phyloP scores from a whole-genome alignment of 2,329 filamentous ascomycete genomes.

The Pseudocercospora crystallina region DNA sequence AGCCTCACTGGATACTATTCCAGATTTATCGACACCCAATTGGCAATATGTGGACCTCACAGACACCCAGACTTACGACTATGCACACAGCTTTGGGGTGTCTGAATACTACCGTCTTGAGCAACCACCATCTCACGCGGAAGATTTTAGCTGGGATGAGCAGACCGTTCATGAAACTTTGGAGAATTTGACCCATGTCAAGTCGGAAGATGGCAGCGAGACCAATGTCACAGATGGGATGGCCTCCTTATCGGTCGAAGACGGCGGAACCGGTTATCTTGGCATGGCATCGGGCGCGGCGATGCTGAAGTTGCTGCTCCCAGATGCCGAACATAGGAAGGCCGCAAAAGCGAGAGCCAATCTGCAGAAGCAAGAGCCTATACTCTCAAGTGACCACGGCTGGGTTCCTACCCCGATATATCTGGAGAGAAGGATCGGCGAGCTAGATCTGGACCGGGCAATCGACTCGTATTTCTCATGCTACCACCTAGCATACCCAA shows the following conservation, averaged over 20 bases:
- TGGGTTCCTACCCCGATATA: conserved; percentile 27
- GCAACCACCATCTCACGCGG: conserved; percentile 24
- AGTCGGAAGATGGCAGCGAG: conserved; percentile 12
- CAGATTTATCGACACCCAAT: no score
- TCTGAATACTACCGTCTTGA: conserved; percentile 16
- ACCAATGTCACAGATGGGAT: conserved; percentile 31
- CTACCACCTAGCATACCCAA: conserved; percentile 50
- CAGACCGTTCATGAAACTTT: conserved; percentile 12
- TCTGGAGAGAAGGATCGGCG: conserved; percentile 26
- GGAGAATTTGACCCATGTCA: conserved; percentile 9
- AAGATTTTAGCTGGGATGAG: conserved; percentile 34
- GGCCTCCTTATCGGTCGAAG: conserved; percentile 35
- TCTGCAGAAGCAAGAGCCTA: conserved; percentile 1
- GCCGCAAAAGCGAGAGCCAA: conserved; percentile 1
- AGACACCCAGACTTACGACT: no score
- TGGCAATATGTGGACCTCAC: no score
- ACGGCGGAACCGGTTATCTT: conserved; percentile 46
- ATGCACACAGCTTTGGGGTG: no score
- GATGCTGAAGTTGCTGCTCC: conserved; percentile 39
- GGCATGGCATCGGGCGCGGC: conserved; percentile 49
- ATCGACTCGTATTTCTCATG: conserved; percentile 48
- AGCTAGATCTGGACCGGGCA: conserved; percentile 31
- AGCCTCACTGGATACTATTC: background rate
- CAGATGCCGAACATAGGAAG: conserved; percentile 19
- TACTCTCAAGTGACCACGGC: conserved; percentile 10